These are phyloP conservation scores for Orbilia blumenaviensis DNA, from an alignment of 2,329 filamentous ascomycete genomes.

Conservation along the genomic window DNA sequence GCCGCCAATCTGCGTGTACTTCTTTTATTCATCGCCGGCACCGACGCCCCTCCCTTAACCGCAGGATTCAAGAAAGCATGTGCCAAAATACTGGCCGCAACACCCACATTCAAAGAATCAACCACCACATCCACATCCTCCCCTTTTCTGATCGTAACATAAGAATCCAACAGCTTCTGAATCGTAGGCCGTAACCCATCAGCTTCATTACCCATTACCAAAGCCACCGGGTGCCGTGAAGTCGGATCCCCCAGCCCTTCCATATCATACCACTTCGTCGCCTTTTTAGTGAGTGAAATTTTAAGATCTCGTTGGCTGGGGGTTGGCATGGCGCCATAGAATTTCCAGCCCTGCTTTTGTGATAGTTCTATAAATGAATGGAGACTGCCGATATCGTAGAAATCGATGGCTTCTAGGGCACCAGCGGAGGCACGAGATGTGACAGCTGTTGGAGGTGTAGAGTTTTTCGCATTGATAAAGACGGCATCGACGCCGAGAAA, in stretches of 20 bases:
- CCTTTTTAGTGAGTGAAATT: slow-evolving; percentile 56
- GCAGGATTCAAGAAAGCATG: slow-evolving; percentile 70
- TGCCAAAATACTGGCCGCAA: slow-evolving; percentile 80
- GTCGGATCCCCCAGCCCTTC: slow-evolving; percentile 68
- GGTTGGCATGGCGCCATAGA: slow-evolving; percentile 77
- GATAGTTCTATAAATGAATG: slow-evolving; percentile 75
- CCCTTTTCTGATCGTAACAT: slow-evolving; percentile 71
- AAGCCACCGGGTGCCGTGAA: slow-evolving; percentile 72
- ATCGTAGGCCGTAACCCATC: slow-evolving; percentile 74
- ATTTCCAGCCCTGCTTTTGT: slow-evolving; percentile 77
- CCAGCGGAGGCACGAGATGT: slow-evolving; percentile 88
- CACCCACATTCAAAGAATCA: slow-evolving; percentile 93
- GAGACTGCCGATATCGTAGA: slow-evolving; percentile 76
- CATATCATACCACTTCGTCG: slow-evolving; percentile 62
- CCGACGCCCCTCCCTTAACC: not conserved
- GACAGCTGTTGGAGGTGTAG: slow-evolving; percentile 77
- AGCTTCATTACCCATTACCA: slow-evolving; percentile 85
- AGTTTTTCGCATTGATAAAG: slow-evolving; percentile 74
- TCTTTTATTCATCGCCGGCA: slow-evolving; percentile 8
- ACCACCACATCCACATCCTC: slow-evolving; percentile 68
- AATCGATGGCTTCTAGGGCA: slow-evolving; percentile 79
- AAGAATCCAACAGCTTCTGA: slow-evolving; percentile 71
- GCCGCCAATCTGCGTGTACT: not conserved
- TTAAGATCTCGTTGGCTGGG: slow-evolving; percentile 54
- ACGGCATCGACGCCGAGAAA: slow-evolving; percentile 91